A percentile compares a stretch with the other conserved stretches of the same genome.
Conservation (phyloP, 768 basidiomycete genomes). For the Serendipita sp. region DNA sequence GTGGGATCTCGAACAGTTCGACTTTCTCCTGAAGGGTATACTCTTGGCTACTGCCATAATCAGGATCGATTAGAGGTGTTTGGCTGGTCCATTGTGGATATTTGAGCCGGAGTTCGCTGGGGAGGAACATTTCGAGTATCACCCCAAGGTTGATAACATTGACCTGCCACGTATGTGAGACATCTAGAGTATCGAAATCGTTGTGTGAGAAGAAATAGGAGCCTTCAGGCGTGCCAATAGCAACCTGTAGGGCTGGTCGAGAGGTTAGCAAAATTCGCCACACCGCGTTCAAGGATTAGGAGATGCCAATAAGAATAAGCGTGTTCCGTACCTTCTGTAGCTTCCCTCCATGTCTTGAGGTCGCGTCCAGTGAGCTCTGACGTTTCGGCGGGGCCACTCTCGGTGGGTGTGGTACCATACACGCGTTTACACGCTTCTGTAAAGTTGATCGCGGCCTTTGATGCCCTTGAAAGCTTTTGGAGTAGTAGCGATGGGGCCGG, state of each 20-base stretch:
- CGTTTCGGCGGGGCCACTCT: background rate
- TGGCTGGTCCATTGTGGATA: background rate
- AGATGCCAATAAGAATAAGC: background rate
- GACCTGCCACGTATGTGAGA: background rate
- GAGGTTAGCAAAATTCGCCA: too few species aligned
- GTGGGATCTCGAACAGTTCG: background rate
- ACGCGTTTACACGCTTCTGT: background rate
- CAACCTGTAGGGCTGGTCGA: background rate
- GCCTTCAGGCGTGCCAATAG: background rate
- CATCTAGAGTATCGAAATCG: background rate
- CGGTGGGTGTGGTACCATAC: background rate
- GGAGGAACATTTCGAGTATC: background rate
- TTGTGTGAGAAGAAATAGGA: background rate
- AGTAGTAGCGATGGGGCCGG: too few species aligned
- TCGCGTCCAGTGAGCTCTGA: background rate
- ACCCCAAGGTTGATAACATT: background rate
- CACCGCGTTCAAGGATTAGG: too few species aligned
- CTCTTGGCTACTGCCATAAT: background rate
- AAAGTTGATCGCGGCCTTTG: background rate
- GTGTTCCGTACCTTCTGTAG: background rate
- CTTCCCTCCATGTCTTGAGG: background rate
- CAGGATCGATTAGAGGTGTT: background rate
- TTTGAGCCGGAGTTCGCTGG: background rate
- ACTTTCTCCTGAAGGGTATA: background rate
- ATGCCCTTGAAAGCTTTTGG: background rate